Conservation (phyloP, 441 rosid species). For the Flueggea neowawraea region DNA sequence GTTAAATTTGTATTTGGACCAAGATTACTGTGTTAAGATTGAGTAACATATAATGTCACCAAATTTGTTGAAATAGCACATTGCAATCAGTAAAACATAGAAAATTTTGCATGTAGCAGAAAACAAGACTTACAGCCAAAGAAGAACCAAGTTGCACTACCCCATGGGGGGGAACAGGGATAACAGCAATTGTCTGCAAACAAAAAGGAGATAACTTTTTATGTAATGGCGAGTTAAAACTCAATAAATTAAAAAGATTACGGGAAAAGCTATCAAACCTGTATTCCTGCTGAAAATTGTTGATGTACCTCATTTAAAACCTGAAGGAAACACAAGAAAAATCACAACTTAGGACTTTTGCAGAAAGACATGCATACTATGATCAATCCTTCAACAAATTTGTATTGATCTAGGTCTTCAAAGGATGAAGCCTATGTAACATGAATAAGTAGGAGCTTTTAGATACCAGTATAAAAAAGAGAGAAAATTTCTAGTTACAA, state of each 20-base stretch:
- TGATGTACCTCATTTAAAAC: constrained; percentile 69
- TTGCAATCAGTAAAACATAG: background rate
- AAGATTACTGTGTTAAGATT: too few relatives aligned
- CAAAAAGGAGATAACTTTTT: background rate
- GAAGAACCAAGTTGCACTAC: constrained; percentile 92
- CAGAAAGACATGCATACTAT: background rate
- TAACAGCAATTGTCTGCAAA: constrained; percentile 79
- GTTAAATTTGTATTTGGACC: too few relatives aligned
- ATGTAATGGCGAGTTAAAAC: constrained; percentile 10
- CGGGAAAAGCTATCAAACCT: constrained; percentile 45
- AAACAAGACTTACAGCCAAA: constrained; percentile 47
- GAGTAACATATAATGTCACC: too few relatives aligned
- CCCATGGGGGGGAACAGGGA: constrained; percentile 82
- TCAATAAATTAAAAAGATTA: constrained; percentile 4
- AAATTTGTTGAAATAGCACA: too few relatives aligned
- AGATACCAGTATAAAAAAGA: too few relatives aligned
- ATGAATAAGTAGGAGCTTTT: too few relatives aligned
- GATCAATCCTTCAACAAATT: too few relatives aligned
- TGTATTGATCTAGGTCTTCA: too few relatives aligned
- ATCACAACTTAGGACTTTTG: background rate
- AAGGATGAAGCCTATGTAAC: too few relatives aligned
- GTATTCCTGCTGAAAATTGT: constrained; percentile 88
- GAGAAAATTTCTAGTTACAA: too few relatives aligned
- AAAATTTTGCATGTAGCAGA: background rate
- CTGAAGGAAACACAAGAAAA: constrained; percentile 30